Evolutionary conservation across 1,139 yeast genomes (phyloP).

Genomic region (Nematodospora anomalae): DNA sequence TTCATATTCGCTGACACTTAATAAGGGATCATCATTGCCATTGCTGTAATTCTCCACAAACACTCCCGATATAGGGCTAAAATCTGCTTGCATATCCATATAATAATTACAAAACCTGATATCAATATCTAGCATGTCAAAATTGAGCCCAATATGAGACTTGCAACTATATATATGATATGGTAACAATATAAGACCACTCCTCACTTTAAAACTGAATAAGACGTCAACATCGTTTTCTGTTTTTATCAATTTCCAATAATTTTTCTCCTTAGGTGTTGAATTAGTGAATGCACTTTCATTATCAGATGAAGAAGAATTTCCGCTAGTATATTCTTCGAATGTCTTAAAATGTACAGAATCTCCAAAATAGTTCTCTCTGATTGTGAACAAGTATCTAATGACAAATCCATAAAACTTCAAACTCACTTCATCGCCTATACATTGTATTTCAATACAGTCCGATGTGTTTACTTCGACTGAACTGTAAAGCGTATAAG

Average conservation of each 20-base stretch:
- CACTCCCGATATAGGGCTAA: slow-evolving; percentile 47
- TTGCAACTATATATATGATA: slow-evolving; percentile 65
- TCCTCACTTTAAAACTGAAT: slow-evolving; percentile 65
- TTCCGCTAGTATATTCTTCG: slow-evolving; percentile 63
- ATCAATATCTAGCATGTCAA: slow-evolving; percentile 71
- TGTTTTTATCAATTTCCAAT: slow-evolving; percentile 44
- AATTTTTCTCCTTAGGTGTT: slow-evolving; percentile 25
- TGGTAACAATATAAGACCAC: slow-evolving; percentile 74
- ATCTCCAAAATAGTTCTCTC: slow-evolving; percentile 91
- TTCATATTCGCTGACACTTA: slow-evolving; percentile 28
- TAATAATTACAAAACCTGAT: slow-evolving; percentile 86
- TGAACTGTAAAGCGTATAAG: slow-evolving; percentile 59
- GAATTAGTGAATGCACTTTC: slow-evolving; percentile 3
- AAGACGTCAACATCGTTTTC: slow-evolving; percentile 79
- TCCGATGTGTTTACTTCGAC: slow-evolving; percentile 69
- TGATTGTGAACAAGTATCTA: slow-evolving; percentile 70
- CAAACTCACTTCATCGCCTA: slow-evolving; percentile 66
- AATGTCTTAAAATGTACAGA: slow-evolving; percentile 78
- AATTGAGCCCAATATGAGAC: slow-evolving; percentile 62
- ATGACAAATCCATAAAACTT: slow-evolving; percentile 78
- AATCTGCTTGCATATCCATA: slow-evolving; percentile 75
- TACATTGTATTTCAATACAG: slow-evolving; percentile 61
- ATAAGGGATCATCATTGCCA: slow-evolving; percentile 21
- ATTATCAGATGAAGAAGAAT: slow-evolving; percentile 7
- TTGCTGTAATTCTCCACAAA: slow-evolving; percentile 24